Evolutionary conservation across 2,329 filamentous ascomycete species (phyloP), one percentile per base, ranked within the genome.

Genomic region (Fusarium abutilonis): DNA sequence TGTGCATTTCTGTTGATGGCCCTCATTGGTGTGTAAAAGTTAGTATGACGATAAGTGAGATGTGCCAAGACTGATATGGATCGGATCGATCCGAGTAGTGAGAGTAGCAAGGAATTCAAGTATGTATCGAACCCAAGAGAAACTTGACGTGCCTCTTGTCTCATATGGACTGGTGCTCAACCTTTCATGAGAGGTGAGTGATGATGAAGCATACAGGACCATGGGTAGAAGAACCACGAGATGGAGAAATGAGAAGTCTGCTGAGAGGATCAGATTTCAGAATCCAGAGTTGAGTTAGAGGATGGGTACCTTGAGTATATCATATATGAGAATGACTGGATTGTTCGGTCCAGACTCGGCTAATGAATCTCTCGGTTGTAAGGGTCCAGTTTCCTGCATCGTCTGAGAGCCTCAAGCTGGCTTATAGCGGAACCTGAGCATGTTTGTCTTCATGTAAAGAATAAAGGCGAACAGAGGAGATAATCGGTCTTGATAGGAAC

Each of bases 301-400:
- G 26, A 57, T 62, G 35, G 29, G 11, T 31, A 11, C 31, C 35
- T 23, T 19, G 43, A 42, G 15, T 60, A 59, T 57, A 54, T 67
- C 40, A 65, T 60, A 59, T 57, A 54, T 67, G 42, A 65, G 39
- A 40, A 56, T 54, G 48, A 47, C 48, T 56, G 51, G 56, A 52
- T 43, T 41, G 40, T 59, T 70, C 67, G 67, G 67, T 57, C 58
- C 56, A 67, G 58, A 45, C 62, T 70, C 67, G 67, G 67, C 67
- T 70, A 70, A 60, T 61, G 52, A 47, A 34, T 26, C 34, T 57
- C 41, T 69, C 65, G 65, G 65, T 41, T 67, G 52, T 49, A 70
- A 68, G 67, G 67, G 63, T 51, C 40, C 19, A 26, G 53, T 54
- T 43, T 39, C 31, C 46, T 60, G 56, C 41, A 46, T 47, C 36